Evolutionary conservation across 2,329 filamentous ascomycete species (phyloP), one percentile per base, ranked within the genome.

Genomic region (Aspergillus neotritici): DNA sequence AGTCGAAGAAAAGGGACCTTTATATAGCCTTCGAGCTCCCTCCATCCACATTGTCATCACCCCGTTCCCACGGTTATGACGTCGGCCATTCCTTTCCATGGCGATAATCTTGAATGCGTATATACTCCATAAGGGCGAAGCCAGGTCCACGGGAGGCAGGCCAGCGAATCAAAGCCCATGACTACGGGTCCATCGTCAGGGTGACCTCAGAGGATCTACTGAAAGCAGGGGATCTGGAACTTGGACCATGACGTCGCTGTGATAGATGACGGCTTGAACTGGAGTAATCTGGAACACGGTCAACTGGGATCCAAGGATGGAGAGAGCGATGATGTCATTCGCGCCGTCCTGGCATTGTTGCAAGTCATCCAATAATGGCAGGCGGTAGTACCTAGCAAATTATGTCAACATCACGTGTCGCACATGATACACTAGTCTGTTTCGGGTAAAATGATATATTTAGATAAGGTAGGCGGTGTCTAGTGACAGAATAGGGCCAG

Each of bases 161-260:
- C 21, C 21, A 25, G 21, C 21, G 21, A 25, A 25, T 25, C 21
- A 25, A 25, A 25, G 21, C 21, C 21, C 2, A 9, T 25, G 2
- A 3, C 4, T 25, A 25, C 21, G 2, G 9, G 14, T 35, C 34
- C 34, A 17, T 35, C 34, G 9, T 21, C 15, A 21, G 34, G 34
- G 15, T 25, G 21, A 25, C 21, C 21, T 25, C 21, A 25, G 21
- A 25, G 21, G 21, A 25, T 6, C 21, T 25, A 25, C 21, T 25
- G 21, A 25, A 25, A 9, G 21, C 21, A 25, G 21, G 21, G 21
- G 21, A 25, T 25, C 21, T 25, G 21, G 21, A 25, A 25, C 33
- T 32, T 33, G 31, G 34, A 38, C 34, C 15, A 48, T 51, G 49
- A 51, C 49, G 46, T 49, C 34, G 16, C 7, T 15, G 49, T 51